Base-by-base conservation (phyloP, 306 rosid species). In the Castanopsis chinensis region DNA sequence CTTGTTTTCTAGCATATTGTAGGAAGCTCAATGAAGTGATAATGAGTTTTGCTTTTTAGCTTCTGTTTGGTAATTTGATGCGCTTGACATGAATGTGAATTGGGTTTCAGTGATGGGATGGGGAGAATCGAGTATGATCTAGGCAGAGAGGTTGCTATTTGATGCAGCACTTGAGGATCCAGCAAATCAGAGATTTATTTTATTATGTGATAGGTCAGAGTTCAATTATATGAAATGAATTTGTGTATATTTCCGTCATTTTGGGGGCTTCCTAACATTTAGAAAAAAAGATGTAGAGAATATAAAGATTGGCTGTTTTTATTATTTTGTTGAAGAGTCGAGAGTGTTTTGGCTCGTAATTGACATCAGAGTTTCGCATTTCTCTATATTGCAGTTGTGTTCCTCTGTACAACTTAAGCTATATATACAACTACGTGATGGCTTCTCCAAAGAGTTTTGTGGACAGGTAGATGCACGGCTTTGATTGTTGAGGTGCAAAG, bases 361-460 rank as follows among this genome's bases (percentile, higher is more conserved):
- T 41, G 45, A 41, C 37, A 37, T 79, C 83, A 79, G 74, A 85
- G 30, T 65, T 83, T 78, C 65, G 33, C 83, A n/a, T 23, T 76
- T 86, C 85, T 79, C 55, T 70, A 64, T 81, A 69, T 35, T 79
- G 96, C 94, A 95, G 99, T 84, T 95, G 99, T 74, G 97, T 93
- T 89, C 99, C 98, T 56, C 80, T 95, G 67, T 93, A 95, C 91
- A 93, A 95, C 91, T 95, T 95, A 83, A 80, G 92, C 87, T 90
- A 84, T 37, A 79, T 90, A 79, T 95, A 95, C 89, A 86, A 79
- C 82, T 95, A 93, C 69, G 53, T 91, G 90, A 95, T 93, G 92
- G 86, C 81, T 81, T 93, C 99, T 79, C 89, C 89, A 21, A 89
- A 80, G 89, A 95, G 99, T 82, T 93, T 91, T 52, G 97, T 93